Percentiles rank a stretch among this genome's conserved stretches.
Conservation (phyloP, 139 green algal genomes). For the Trebouxia sp. region DNA sequence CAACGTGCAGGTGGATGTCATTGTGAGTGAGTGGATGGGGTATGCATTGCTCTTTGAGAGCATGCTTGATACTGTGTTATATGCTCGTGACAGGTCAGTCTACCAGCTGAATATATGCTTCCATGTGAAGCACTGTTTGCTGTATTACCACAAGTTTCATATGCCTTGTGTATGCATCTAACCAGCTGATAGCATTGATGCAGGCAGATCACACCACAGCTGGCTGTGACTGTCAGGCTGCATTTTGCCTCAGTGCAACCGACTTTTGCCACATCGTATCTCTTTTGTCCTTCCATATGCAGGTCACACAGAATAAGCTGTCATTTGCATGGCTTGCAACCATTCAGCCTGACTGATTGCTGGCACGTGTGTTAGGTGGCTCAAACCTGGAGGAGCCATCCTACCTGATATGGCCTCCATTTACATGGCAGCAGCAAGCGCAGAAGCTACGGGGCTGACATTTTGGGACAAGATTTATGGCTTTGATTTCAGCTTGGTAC, state of each 20-base stretch:
- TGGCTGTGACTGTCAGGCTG: too few species aligned
- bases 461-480: slow-evolving; percentile 95
- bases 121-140: background rate
- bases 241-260: background rate
- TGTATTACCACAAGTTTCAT: background rate
- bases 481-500: slow-evolving; percentile 81
- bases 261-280: too few species aligned
- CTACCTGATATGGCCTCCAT: slow-evolving; percentile 87
- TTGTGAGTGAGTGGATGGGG: slow-evolving; percentile 98
- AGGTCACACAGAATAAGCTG: too few species aligned
- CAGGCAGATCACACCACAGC: too few species aligned
- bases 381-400: slow-evolving; percentile 86
- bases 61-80: slow-evolving; percentile 91
- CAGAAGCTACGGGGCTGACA: slow-evolving; percentile 48
- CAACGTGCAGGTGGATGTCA: slow-evolving; percentile 80
- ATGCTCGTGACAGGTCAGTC: slow-evolving; percentile 54
- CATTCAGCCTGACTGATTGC: too few species aligned
- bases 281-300: too few species aligned
- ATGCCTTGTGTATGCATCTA: background rate
- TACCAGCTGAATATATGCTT: background rate
- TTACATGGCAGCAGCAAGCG: slow-evolving; percentile 65
- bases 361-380: slow-evolving; percentile 40
- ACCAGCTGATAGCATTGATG: background rate
- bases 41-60: slow-evolving; percentile 97
- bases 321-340: too few species aligned